Evolutionary conservation across 495 filamentous ascomycete species (phyloP).

Genomic region (Xylaria acuta): DNA sequence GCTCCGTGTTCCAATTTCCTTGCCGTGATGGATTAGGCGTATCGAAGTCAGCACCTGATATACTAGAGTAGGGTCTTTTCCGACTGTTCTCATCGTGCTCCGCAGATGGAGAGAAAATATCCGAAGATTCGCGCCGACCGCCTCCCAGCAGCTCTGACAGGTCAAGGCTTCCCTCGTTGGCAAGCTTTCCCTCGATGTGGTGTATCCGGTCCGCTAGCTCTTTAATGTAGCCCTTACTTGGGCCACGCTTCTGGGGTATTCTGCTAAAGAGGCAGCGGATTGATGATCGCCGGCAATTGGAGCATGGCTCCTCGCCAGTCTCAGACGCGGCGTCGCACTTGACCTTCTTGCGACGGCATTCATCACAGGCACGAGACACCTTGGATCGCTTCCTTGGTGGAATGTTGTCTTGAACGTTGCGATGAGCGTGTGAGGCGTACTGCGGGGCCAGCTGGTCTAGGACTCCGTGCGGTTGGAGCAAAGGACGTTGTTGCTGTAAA

Average conservation of each 20-base stretch:
- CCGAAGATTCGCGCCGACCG: constrained; percentile 44
- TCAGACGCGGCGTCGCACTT: constrained; percentile 90
- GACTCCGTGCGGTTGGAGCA: constrained; percentile 36
- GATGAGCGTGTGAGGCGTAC: constrained; percentile 29
- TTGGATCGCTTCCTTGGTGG: constrained; percentile 85
- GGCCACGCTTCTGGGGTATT: constrained; percentile 92
- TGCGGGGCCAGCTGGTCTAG: constrained; percentile 36
- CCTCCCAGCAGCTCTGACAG: constrained; percentile 40
- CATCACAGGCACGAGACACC: constrained; percentile 92
- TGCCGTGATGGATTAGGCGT: constrained; percentile 43
- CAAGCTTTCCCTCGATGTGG: constrained; percentile 72
- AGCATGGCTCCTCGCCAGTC: constrained; percentile 77
- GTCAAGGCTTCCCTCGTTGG: constrained; percentile 40
- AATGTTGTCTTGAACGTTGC: constrained; percentile 60
- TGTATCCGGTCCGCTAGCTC: constrained; percentile 90
- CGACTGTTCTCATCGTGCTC: constrained; percentile 44
- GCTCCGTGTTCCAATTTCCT: constrained; percentile 45
- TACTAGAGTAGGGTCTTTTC: constrained; percentile 55
- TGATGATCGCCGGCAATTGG: constrained; percentile 81
- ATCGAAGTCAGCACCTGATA: constrained; percentile 48
- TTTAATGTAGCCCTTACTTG: constrained; percentile 98
- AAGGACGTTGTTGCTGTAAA: constrained; percentile 40
- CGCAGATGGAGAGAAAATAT: constrained; percentile 44
- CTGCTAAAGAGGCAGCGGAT: constrained; percentile 87
- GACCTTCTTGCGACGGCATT: constrained; percentile 96